Evolutionary conservation across 176 grass and related monocot genomes (phyloP), one percentile per base, ranked within the genome.

Genomic region (Canna indica): DNA sequence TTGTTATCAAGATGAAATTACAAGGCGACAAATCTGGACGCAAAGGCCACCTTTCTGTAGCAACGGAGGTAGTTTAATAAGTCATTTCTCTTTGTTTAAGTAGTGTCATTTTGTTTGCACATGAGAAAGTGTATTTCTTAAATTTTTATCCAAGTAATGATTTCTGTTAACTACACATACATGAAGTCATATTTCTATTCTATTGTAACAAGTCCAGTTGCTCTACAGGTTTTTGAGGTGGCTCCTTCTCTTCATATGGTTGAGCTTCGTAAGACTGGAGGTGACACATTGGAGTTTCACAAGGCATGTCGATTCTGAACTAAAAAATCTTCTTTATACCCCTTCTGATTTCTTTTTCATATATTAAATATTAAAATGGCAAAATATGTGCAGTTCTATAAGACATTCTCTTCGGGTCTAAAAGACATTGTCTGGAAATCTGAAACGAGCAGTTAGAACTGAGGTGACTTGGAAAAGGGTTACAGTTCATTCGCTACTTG

Each of bases 261-360:
- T 53, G 94, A 99, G 73, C 89, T 99, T 73, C 89, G 94, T 63
- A 93, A 99, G 85, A 99, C 86, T 1, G 94, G 94, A 53, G 94
- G 94, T 4, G 94, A 99, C 68, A 99, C 94, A 12, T 80, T 99
- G 82, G 94, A 99, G 75, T 99, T 99, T 73, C 82, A 99, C 84
- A 93, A 71, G 75, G 94, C 84, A 90, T 28, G 80, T 68, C 34
- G 56, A 67, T 47, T 41, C 22, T 76, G 28, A 46, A 30, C n/a
- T 75, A 15, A 20, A 57, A 52, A 65, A 31, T 60, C 38, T 17
- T 47, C 3, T 8, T 28, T 39, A 31, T 5, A 62, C 62, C 28
- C 14, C 1, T 61, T 50, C 59, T 81, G 73, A 24, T 35, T 47
- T 70, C 26, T 59, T 64, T 36, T 61, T 47, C 7, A 24, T n/a